Conservation (phyloP, 2,329 filamentous ascomycete genomes). For the Anthostomella pinea region DNA sequence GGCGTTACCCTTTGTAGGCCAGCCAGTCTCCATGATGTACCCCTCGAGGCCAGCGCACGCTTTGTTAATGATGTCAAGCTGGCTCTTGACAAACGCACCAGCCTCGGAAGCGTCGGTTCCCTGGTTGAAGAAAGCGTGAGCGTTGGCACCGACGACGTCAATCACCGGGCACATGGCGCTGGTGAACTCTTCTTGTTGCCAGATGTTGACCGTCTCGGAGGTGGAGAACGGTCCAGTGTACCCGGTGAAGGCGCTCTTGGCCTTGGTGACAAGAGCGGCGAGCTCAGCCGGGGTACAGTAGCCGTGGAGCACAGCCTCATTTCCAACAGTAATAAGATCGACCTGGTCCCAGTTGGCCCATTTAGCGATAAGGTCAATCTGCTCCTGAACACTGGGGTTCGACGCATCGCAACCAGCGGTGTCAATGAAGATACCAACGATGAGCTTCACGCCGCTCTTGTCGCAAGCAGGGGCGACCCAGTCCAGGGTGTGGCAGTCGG, state of each 20-base stretch:
- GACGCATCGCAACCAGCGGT: slow-evolving; percentile 56
- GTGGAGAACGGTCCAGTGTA: slow-evolving; percentile 78
- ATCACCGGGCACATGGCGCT: slow-evolving; percentile 66
- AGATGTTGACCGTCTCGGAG: slow-evolving; percentile 79
- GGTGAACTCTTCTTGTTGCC: slow-evolving; percentile 61
- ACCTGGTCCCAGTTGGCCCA: slow-evolving; percentile 77
- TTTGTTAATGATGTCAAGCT: slow-evolving; percentile 68
- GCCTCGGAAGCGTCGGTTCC: slow-evolving; percentile 60
- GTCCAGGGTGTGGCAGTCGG: slow-evolving; percentile 80
- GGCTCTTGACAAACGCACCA: slow-evolving; percentile 70
- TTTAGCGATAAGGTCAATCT: slow-evolving; percentile 68
- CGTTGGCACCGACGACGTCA: slow-evolving; percentile 80
- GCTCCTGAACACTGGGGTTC: slow-evolving; percentile 61
- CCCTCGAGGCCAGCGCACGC: slow-evolving; percentile 70
- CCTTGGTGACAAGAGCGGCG: slow-evolving; percentile 64
- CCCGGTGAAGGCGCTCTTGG: slow-evolving; percentile 66
- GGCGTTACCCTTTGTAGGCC: slow-evolving; percentile 68
- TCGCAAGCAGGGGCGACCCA: slow-evolving; percentile 69
- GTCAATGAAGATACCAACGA: slow-evolving; percentile 85
- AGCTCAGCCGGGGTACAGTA: slow-evolving; percentile 65
- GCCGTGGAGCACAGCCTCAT: slow-evolving; percentile 82
- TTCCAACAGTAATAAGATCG: slow-evolving; percentile 80
- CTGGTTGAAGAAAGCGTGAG: slow-evolving; percentile 92
- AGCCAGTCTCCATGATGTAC: slow-evolving; percentile 87
- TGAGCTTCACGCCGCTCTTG: slow-evolving; percentile 69